Percentiles rank a stretch among this genome's conserved stretches.
phyloP scores from a whole-genome alignment of 345 rosid genomes.

The Lepidium didymum region DNA sequence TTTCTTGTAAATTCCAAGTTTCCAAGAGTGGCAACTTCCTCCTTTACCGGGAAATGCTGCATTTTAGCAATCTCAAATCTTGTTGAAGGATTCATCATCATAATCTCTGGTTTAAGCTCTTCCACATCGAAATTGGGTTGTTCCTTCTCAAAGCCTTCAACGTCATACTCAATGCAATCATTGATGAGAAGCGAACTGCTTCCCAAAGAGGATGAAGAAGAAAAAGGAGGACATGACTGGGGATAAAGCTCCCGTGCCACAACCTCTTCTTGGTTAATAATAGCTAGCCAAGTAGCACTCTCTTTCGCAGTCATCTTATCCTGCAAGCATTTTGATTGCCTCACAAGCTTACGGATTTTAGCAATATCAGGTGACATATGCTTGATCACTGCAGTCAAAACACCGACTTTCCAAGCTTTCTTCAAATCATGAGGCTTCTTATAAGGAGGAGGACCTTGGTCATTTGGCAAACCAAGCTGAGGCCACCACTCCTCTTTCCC shows the following conservation, averaged over 20 bases:
- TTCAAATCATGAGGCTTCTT: constrained; percentile 86
- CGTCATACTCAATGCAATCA: constrained; percentile 67
- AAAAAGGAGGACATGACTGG: constrained; percentile 38
- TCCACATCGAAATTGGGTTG: constrained; percentile 32
- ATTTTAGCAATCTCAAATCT: constrained; percentile 29
- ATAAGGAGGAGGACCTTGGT: constrained; percentile 76
- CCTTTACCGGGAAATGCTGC: constrained; percentile 44
- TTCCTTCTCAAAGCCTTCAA: constrained; percentile 44
- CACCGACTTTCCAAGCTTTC: constrained; percentile 82
- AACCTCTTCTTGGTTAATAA: constrained; percentile 67
- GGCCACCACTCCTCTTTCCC: constrained; percentile 85
- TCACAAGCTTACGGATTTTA: constrained; percentile 70
- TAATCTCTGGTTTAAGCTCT: constrained; percentile 41
- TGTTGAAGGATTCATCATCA: constrained; percentile 28
- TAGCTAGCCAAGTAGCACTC: constrained; percentile 73
- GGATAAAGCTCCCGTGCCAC: constrained; percentile 59
- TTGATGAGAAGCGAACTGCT: constrained; percentile 43
- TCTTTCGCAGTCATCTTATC: constrained; percentile 93
- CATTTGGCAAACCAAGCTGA: constrained; percentile 48
- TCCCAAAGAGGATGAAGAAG: constrained; percentile 32
- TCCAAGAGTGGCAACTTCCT: constrained; percentile 32
- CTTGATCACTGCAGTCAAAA: constrained; percentile 72
- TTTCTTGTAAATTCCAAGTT: constrained; percentile 36
- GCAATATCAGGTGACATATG: constrained; percentile 76
- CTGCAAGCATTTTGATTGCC: constrained; percentile 79